These are phyloP conservation scores for Corylus heterophylla DNA, from an alignment of 306 rosid species.

Conservation along the genomic window DNA sequence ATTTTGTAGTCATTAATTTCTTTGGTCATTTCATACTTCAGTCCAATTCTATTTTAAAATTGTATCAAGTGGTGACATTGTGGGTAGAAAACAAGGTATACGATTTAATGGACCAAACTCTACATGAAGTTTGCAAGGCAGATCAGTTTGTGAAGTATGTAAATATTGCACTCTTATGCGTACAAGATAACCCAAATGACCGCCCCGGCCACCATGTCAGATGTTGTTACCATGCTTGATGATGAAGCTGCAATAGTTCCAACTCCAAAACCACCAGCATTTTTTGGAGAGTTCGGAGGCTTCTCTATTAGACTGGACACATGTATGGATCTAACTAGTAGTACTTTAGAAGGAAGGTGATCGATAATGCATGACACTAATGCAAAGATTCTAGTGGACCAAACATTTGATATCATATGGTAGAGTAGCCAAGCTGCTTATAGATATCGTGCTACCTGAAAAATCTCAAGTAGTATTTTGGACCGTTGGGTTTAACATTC, in stretches of 20 bases:
- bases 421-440: too few species aligned
- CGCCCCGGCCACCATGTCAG: conserved; percentile 48
- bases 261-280: conserved; percentile 44
- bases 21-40: neutral
- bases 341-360: conserved; percentile 34
- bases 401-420: too few species aligned
- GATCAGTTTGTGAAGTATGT: conserved; percentile 40
- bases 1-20: neutral
- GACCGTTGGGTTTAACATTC: too few species aligned
- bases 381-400: neutral
- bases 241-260: conserved; percentile 34
- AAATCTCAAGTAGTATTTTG: too few species aligned
- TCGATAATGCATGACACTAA: neutral
- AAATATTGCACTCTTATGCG: conserved; percentile 40
- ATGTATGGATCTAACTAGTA: conserved; percentile 17
- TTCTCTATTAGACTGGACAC: conserved; percentile 25
- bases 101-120: conserved; percentile 40
- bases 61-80: conserved; percentile 44
- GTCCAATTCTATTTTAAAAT: neutral
- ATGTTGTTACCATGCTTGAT: conserved; percentile 43
- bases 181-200: conserved; percentile 53
- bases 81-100: conserved; percentile 44
- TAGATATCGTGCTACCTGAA: too few species aligned
- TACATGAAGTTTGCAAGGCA: conserved; percentile 30
- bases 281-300: conserved; percentile 14